Base-by-base conservation (phyloP, 2,329 filamentous ascomycete species). In the Botrytis porri region DNA sequence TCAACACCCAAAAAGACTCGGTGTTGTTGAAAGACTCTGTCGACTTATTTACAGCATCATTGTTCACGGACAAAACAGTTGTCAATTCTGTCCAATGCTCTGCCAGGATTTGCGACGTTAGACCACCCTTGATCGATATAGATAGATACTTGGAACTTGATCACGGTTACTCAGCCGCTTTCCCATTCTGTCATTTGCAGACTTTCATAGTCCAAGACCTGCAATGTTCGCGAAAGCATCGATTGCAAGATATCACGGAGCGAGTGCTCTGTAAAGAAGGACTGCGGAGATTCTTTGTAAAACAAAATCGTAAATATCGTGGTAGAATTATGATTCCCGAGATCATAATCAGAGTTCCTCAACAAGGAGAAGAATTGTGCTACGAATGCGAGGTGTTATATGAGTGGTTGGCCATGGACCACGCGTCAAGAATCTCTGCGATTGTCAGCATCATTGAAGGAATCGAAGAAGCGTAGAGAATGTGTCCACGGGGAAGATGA, bases 21-120 rank as follows among this genome's bases (percentile, higher is more conserved):
- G 8, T 69, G 12, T 29, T 69, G 37, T 16, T 69, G 5, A 18
- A 2, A 9, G 22, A 25, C 29, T 7, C 57, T 69, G 5, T 1
- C 4, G 18, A 43, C 7, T 39, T 69, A 25, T 9, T 14, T 2
- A 9, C 5, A 1, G 18, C 18, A 29, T 39, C 66, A 3, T 14
- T 9, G 12, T 8, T 5, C 4, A 29, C 29, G 5, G 5, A 25
- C 25, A 7, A 22, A 29, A 1, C 32, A 4, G 2, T 59, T 69
- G 66, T 59, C 6, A 59, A 37, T 41, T 69, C 48, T 41, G 9
- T 59, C 37, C 66, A 69, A 69, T 25, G 51, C 57, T 59, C 66
- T 41, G 48, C 48, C 1, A 69, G 66, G 22, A 43, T 69, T 59
- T 69, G 48, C 35, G 37, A 41, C 4, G 2, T 16, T 9, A 22